These are phyloP conservation scores for Cyberlindnera petersonii DNA, from an alignment of 805 yeast species.

Conservation along the genomic window DNA sequence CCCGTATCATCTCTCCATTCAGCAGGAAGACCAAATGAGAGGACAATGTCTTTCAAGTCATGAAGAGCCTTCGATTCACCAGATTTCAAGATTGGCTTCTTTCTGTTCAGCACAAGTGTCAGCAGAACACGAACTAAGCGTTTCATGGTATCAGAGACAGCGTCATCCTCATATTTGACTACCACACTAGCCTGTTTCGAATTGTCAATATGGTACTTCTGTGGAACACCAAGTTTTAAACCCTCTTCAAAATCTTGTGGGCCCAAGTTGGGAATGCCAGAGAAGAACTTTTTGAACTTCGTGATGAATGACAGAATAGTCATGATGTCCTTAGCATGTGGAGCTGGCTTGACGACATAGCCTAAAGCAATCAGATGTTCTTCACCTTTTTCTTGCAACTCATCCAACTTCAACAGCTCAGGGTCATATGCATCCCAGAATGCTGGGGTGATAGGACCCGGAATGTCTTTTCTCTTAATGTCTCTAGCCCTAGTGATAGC, in stretches of 20 bases:
- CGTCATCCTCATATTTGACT: slow-evolving; percentile 2
- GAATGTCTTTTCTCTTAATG: slow-evolving; percentile 20
- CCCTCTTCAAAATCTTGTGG: slow-evolving; percentile 29
- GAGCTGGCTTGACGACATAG: slow-evolving; percentile 23
- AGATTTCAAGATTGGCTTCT: slow-evolving; percentile 9
- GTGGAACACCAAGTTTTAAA: slow-evolving; percentile 14
- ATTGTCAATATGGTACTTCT: slow-evolving; percentile 14
- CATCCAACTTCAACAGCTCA: slow-evolving; percentile 3
- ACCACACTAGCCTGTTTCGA: slow-evolving; percentile 12
- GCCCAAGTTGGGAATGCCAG: slow-evolving; percentile 19
- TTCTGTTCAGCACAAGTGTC: slow-evolving; percentile 19
- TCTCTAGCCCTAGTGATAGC: slow-evolving; percentile 12
- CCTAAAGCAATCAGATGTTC: slow-evolving; percentile 24
- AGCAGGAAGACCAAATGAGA: slow-evolving; percentile 23
- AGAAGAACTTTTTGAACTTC: slow-evolving; percentile 21
- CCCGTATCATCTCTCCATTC: slow-evolving; percentile 29
- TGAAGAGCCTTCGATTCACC: slow-evolving; percentile 18
- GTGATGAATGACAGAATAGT: slow-evolving; percentile 20
- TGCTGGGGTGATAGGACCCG: slow-evolving; percentile 23
- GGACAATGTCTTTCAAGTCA: slow-evolving; percentile 18
- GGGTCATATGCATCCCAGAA: slow-evolving; percentile 18
- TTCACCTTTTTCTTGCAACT: slow-evolving; percentile 5
- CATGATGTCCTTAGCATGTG: slow-evolving; percentile 24
- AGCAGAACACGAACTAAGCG: slow-evolving; percentile 16
- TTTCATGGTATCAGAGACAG: slow-evolving; percentile 18